Percentiles rank a stretch among this genome's conserved stretches.
Conservation (phyloP, 2,329 filamentous ascomycete genomes). For the Aspergillus niger region DNA sequence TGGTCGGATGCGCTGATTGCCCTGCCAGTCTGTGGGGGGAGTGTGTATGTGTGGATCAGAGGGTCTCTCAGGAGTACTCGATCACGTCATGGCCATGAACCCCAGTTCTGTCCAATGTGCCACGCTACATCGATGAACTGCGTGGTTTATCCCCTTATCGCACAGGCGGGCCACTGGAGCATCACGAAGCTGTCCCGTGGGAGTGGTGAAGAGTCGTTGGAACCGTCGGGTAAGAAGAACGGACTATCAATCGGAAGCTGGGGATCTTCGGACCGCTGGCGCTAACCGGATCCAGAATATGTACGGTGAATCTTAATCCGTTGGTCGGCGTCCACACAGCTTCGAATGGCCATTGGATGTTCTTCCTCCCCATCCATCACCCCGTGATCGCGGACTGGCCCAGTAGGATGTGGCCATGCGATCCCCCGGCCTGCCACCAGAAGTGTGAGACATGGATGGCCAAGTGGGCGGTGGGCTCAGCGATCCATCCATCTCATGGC, state of each 20-base stretch:
- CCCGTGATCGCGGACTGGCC: slow-evolving; percentile 9
- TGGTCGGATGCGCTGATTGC: background rate
- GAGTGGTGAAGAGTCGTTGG: slow-evolving; percentile 1
- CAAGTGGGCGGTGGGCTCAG: background rate
- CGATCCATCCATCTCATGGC: background rate
- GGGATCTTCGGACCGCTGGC: slow-evolving; percentile 15
- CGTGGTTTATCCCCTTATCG: background rate
- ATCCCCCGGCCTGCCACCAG: background rate
- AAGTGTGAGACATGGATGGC: background rate
- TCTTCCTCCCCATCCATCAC: background rate
- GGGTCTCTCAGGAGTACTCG: no score
- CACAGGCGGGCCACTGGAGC: background rate
- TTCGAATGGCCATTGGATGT: background rate
- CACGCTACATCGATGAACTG: background rate
- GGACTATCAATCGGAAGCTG: slow-evolving; percentile 13
- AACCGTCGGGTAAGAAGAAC: background rate
- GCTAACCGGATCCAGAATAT: slow-evolving; percentile 24
- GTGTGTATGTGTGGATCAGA: no score
- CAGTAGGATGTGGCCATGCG: slow-evolving; percentile 10
- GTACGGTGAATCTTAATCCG: slow-evolving; percentile 11
- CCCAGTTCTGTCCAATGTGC: background rate
- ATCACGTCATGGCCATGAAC: background rate
- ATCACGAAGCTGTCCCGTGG: background rate
- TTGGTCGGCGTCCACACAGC: background rate
- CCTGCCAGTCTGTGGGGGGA: background rate